These are phyloP conservation scores for Wickerhamomyces sp. DNA, from an alignment of 1,139 yeast genomes.

Conservation along the genomic window DNA sequence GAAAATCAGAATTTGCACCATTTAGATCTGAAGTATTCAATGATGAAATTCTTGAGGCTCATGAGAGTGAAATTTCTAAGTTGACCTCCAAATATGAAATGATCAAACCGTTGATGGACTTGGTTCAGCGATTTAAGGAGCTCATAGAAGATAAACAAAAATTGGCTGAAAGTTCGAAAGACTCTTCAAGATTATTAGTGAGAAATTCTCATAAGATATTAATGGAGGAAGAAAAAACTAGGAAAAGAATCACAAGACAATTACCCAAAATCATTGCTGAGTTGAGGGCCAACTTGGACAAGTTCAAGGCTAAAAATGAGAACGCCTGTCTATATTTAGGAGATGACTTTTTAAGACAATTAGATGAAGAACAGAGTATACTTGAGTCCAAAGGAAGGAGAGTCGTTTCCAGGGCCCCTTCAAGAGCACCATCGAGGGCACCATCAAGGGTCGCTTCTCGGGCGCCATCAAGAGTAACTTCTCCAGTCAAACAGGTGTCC, in stretches of 20 bases:
- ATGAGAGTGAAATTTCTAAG: conserved; percentile 56
- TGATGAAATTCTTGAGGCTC: conserved; percentile 52
- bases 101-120: conserved; percentile 50
- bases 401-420: conserved; percentile 9
- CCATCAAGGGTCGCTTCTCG: conserved; percentile 1
- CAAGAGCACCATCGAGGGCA: conserved; percentile 6
- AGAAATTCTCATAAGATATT: conserved; percentile 77
- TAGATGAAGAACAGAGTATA: conserved; percentile 30
- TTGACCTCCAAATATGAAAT: conserved; percentile 48
- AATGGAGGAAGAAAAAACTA: conserved; percentile 71
- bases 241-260: conserved; percentile 61
- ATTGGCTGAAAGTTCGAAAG: conserved; percentile 67
- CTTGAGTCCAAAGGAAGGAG: conserved; percentile 20
- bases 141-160: conserved; percentile 58
- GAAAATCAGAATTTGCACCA: conserved; percentile 35
- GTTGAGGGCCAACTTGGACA: conserved; percentile 43
- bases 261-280: conserved; percentile 60
- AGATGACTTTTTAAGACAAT: conserved; percentile 39
- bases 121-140: conserved; percentile 50
- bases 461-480: not conserved
- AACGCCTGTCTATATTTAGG: conserved; percentile 38
- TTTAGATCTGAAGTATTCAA: conserved; percentile 31
- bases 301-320: conserved; percentile 40
- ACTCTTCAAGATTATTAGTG: conserved; percentile 72
- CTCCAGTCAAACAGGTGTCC: too few relatives aligned